phyloP scores from a whole-genome alignment of 2,329 filamentous ascomycete species.

The Phialophora tarda region DNA sequence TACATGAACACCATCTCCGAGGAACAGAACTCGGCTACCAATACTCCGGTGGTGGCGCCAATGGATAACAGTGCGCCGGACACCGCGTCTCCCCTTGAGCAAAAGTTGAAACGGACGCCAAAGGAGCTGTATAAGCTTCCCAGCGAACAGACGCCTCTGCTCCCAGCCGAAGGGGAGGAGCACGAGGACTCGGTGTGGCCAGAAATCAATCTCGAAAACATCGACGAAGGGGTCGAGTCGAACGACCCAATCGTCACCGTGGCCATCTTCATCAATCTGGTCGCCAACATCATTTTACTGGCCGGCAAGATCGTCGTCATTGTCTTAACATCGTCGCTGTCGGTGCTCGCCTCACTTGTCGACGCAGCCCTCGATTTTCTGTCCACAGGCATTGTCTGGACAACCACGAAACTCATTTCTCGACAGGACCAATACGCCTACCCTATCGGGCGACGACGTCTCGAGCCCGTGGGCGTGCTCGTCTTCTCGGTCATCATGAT shows the following conservation, averaged over 20 bases:
- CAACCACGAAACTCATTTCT: slow-evolving; percentile 75
- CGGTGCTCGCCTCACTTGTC: slow-evolving; percentile 78
- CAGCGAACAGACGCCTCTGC: slow-evolving; percentile 70
- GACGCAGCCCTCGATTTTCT: slow-evolving; percentile 82
- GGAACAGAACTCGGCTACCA: slow-evolving; percentile 55
- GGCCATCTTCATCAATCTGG: slow-evolving; percentile 84
- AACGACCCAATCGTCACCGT: slow-evolving; percentile 77
- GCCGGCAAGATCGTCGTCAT: slow-evolving; percentile 78
- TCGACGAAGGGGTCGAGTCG: slow-evolving; percentile 64
- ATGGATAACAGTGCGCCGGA: slow-evolving; percentile 31
- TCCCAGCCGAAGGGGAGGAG: slow-evolving; percentile 49
- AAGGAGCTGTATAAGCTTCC: slow-evolving; percentile 80
- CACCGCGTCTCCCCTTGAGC: slow-evolving; percentile 22
- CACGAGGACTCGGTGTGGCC: slow-evolving; percentile 46
- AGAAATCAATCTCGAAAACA: slow-evolving; percentile 52
- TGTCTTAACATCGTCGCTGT: slow-evolving; percentile 75
- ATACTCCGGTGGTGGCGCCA: slow-evolving; percentile 35
- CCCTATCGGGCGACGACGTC: slow-evolving; percentile 74
- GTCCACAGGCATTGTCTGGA: slow-evolving; percentile 80
- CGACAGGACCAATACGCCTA: slow-evolving; percentile 76
- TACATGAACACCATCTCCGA: slow-evolving; percentile 75
- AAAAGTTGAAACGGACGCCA: slow-evolving; percentile 75
- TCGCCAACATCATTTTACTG: slow-evolving; percentile 76
- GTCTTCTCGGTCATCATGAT: slow-evolving; percentile 88
- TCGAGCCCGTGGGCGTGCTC: slow-evolving; percentile 80